Evolutionary conservation across 208 protist species (phyloP).

Genomic region (Acanthamoeba healyi): DNA sequence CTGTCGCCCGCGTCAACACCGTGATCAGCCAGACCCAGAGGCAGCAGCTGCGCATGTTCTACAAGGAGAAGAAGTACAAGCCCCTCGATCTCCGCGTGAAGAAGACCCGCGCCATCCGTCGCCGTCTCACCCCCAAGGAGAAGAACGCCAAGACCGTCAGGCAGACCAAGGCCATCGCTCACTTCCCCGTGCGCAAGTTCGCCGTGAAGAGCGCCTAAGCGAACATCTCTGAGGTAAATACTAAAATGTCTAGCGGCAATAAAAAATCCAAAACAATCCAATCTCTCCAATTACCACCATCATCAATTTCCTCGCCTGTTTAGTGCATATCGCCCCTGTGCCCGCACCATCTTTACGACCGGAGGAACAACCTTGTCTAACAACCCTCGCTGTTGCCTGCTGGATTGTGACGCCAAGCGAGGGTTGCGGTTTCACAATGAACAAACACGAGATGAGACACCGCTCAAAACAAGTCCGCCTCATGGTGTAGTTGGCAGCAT

Average conservation of each 20-base stretch:
- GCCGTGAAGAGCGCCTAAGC: constrained; percentile 84
- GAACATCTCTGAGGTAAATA: constrained; percentile 45
- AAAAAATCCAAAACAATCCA: background rate
- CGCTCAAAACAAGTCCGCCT: background rate
- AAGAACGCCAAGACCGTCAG: constrained; percentile 79
- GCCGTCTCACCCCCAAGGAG: constrained; percentile 86
- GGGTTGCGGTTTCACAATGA: too few relatives aligned
- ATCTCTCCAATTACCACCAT: too few relatives aligned
- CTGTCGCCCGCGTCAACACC: constrained; percentile 97
- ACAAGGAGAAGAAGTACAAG: constrained; percentile 93
- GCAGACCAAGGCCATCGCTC: constrained; percentile 82
- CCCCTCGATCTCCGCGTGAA: constrained; percentile 91
- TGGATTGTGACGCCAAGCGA: too few relatives aligned
- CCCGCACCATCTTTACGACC: too few relatives aligned
- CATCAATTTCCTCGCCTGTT: too few relatives aligned
- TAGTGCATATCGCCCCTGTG: background rate
- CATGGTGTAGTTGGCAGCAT: constrained; percentile 44
- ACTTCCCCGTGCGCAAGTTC: constrained; percentile 91
- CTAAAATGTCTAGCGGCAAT: background rate
- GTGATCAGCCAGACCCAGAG: constrained; percentile 97
- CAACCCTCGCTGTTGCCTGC: too few relatives aligned
- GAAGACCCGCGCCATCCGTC: constrained; percentile 92
- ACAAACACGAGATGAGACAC: too few relatives aligned
- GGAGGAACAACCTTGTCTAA: too few relatives aligned
- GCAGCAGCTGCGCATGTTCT: constrained; percentile 95